phyloP scores from a whole-genome alignment of 495 filamentous ascomycete species.

The Podospora comata region DNA sequence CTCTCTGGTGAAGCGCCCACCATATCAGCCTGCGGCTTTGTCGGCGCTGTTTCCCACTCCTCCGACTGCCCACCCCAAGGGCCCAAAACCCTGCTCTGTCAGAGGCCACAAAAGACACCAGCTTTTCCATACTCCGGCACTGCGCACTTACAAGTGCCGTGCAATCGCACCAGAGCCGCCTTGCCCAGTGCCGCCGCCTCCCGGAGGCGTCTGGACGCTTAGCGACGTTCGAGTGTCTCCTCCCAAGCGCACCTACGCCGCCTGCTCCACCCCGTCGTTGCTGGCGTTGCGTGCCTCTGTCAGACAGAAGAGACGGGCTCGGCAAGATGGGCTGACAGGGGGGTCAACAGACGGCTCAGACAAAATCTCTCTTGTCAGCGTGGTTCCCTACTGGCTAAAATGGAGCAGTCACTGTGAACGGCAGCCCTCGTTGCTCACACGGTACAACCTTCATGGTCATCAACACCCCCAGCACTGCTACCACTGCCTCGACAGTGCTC shows the following conservation, averaged over 20 bases:
- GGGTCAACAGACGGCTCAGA: neutral
- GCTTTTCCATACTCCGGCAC: slow-evolving; percentile 28
- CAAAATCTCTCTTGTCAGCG: slow-evolving; percentile 3
- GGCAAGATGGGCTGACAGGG: slow-evolving; percentile 9
- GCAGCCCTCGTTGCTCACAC: neutral
- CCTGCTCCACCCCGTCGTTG: slow-evolving; percentile 15
- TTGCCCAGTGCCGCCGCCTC: slow-evolving; percentile 17
- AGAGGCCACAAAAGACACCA: slow-evolving; percentile 15
- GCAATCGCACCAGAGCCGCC: slow-evolving; percentile 13
- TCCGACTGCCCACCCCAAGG: slow-evolving; percentile 16
- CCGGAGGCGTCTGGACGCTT: slow-evolving; percentile 11
- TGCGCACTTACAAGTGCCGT: slow-evolving; percentile 29
- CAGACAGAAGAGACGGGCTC: slow-evolving; percentile 12
- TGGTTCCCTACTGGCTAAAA: slow-evolving; percentile 20
- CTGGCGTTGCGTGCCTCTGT: slow-evolving; percentile 16
- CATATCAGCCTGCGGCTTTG: slow-evolving; percentile 51
- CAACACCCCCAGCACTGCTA: neutral
- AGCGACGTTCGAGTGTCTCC: slow-evolving; percentile 4
- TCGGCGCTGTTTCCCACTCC: slow-evolving; percentile 45
- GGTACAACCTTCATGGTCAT: neutral
- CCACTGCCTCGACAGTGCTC: neutral
- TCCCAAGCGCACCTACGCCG: slow-evolving; percentile 17
- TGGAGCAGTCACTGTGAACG: slow-evolving; percentile 11
- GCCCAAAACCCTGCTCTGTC: slow-evolving; percentile 16
- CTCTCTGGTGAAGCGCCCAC: slow-evolving; percentile 27